These are phyloP conservation scores for Colletotrichum melonis DNA, from an alignment of 2,329 filamentous ascomycete genomes.

Conservation along the genomic window DNA sequence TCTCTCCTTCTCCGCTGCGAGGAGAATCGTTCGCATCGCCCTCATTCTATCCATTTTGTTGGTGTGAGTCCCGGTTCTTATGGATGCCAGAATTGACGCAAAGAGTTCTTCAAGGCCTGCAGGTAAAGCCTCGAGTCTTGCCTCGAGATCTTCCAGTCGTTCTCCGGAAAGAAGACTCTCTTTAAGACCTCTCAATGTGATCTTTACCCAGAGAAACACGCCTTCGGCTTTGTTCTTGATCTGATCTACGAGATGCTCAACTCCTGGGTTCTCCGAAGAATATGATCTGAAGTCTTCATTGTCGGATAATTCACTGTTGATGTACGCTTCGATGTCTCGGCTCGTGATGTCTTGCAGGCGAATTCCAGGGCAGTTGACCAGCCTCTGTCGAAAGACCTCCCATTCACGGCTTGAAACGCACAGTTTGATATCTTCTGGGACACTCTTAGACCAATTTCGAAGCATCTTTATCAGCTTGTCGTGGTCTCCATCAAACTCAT, in stretches of 20 bases:
- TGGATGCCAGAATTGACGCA: not conserved
- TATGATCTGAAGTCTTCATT: not conserved
- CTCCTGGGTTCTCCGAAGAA: no score
- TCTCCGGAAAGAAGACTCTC: not conserved
- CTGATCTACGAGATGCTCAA: rapidly evolving
- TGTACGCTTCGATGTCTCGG: not conserved
- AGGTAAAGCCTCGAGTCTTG: not conserved
- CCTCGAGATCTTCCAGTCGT: not conserved
- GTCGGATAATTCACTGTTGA: not conserved
- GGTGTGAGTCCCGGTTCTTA: not conserved
- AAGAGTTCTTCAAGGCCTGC: not conserved
- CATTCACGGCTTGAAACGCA: conserved; percentile 9
- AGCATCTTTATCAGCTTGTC: not conserved
- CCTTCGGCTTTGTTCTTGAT: not conserved
- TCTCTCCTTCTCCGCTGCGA: no score
- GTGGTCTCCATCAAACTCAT: conserved; percentile 18
- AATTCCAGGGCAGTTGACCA: not conserved
- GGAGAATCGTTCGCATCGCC: not conserved
- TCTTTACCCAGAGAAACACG: conserved; percentile 7
- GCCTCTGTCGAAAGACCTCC: not conserved
- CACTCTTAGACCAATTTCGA: not conserved
- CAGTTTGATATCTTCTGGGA: not conserved
- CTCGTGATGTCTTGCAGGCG: not conserved
- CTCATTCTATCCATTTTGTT: not conserved
- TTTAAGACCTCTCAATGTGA: not conserved